phyloP scores from a whole-genome alignment of 345 rosid genomes.

The Boechera retrofracta region DNA sequence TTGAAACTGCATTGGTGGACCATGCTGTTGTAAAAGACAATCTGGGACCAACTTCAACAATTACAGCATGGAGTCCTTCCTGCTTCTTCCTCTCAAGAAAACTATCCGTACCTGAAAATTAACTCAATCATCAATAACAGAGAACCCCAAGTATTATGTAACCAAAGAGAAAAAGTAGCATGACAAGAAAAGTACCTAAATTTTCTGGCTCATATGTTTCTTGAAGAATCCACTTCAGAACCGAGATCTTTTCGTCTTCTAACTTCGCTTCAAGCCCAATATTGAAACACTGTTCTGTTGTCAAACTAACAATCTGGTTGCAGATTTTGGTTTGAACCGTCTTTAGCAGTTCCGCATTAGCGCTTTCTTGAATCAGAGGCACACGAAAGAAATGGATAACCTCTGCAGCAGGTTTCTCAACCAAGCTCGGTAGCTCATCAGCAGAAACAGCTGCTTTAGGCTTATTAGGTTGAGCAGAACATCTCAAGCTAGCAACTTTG shows the following conservation, averaged over 20 bases:
- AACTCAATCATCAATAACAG: constrained; percentile 18
- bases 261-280: constrained; percentile 60
- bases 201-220: constrained; percentile 95
- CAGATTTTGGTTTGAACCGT: constrained; percentile 67
- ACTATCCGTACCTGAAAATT: constrained; percentile 63
- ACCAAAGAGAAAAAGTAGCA: background rate
- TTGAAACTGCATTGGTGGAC: constrained; percentile 92
- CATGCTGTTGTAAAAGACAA: constrained; percentile 93
- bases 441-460: constrained; percentile 58
- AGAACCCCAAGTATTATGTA: background rate
- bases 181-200: constrained; percentile 48
- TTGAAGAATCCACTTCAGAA: constrained; percentile 82
- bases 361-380: constrained; percentile 82
- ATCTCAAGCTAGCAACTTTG: constrained; percentile 54
- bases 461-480: constrained; percentile 54
- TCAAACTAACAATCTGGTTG: constrained; percentile 72
- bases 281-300: constrained; percentile 87
- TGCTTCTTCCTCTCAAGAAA: constrained; percentile 79
- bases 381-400: constrained; percentile 75
- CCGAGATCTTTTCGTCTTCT: constrained; percentile 56
- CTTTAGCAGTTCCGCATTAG: constrained; percentile 66
- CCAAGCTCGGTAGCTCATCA: constrained; percentile 54
- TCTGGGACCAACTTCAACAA: constrained; percentile 88
- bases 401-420: constrained; percentile 62
- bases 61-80: constrained; percentile 60